Conservation (phyloP, 2,329 filamentous ascomycete genomes). For the Botrytis sinoallii region DNA sequence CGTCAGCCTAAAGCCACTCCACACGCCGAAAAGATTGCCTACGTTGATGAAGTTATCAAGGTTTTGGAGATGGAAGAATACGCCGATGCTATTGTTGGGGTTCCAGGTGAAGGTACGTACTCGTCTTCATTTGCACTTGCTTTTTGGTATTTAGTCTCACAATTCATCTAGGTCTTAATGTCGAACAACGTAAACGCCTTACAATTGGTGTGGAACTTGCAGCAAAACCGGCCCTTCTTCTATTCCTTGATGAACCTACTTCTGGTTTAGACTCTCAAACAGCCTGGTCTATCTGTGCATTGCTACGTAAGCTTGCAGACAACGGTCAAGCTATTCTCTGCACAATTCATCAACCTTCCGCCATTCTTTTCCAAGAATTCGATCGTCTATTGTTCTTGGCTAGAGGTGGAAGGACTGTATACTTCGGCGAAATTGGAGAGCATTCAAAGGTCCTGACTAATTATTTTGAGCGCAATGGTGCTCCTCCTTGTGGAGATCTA, state of each 20-base stretch:
- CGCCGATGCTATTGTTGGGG: conserved; percentile 85
- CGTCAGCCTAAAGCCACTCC: conserved; percentile 76
- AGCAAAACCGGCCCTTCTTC: conserved; percentile 81
- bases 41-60: conserved; percentile 88
- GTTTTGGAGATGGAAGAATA: conserved; percentile 87
- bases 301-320: conserved; percentile 85
- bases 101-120: conserved; percentile 67
- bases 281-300: conserved; percentile 84
- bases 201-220: conserved; percentile 94
- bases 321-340: conserved; percentile 91
- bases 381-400: conserved; percentile 76
- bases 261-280: conserved; percentile 92
- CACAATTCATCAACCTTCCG: conserved; percentile 96
- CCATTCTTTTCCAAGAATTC: conserved; percentile 90
- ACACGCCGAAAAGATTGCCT: conserved; percentile 73
- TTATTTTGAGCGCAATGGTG: conserved; percentile 76
- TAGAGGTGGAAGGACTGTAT: conserved; percentile 73
- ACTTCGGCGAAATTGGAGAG: conserved; percentile 76
- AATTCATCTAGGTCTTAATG: conserved; percentile 55
- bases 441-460: conserved; percentile 64
- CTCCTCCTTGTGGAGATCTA: conserved; percentile 58
- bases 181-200: conserved; percentile 69
- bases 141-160: background rate
- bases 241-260: conserved; percentile 94
- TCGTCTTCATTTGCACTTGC: background rate